phyloP scores from a whole-genome alignment of 2,329 filamentous ascomycete genomes.

The Mariannaea elegans region DNA sequence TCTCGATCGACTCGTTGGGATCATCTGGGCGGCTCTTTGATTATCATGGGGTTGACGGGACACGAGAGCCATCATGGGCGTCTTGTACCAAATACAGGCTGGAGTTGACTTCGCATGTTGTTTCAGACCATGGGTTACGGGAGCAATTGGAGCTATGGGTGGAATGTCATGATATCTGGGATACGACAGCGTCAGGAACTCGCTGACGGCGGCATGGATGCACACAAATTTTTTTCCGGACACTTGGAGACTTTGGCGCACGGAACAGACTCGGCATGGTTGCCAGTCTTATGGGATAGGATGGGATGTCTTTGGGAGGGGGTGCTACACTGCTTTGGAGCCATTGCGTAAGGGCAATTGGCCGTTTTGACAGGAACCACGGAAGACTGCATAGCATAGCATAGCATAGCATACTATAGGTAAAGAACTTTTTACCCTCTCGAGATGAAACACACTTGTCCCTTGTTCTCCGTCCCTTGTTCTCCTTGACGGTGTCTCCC shows the following conservation, averaged over 20 bases:
- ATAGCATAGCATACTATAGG: constrained; percentile 40
- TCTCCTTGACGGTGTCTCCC: not conserved
- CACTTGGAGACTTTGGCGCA: constrained; percentile 33
- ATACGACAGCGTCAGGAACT: constrained; percentile 37
- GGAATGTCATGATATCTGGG: constrained; percentile 45
- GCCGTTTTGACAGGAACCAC: constrained; percentile 36
- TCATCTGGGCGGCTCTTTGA: constrained; percentile 36
- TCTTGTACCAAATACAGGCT: constrained; percentile 45
- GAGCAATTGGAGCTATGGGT: constrained; percentile 40
- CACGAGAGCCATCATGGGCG: constrained; percentile 36
- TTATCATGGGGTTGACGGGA: constrained; percentile 33
- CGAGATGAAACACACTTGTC: constrained; percentile 30
- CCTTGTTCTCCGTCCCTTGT: constrained; percentile 13
- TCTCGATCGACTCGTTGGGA: constrained; percentile 32
- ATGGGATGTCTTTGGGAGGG: constrained; percentile 34
- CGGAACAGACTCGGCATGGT: constrained; percentile 37
- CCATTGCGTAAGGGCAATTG: constrained; percentile 30
- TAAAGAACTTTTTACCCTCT: constrained; percentile 37
- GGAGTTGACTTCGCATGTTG: constrained; percentile 44
- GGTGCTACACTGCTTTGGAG: constrained; percentile 32
- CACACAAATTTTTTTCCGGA: constrained; percentile 22
- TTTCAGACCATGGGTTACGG: constrained; percentile 48
- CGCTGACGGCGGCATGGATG: constrained; percentile 25
- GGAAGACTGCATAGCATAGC: constrained; percentile 42
- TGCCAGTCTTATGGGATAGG: constrained; percentile 28